Conservation (phyloP, 768 basidiomycete genomes). For the Termitomyces titanicus region DNA sequence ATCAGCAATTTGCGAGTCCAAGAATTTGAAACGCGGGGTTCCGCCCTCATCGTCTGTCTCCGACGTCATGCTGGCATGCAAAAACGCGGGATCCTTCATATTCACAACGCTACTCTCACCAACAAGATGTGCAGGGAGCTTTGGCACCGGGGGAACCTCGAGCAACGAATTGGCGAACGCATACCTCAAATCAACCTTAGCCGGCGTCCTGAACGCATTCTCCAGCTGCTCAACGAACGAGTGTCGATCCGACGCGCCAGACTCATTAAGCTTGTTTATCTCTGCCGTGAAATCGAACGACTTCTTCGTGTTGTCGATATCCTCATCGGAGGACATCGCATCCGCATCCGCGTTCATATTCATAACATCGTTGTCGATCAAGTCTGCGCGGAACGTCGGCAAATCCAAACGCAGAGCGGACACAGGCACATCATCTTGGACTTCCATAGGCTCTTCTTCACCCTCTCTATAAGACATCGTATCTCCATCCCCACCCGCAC, state of each 20-base stretch:
- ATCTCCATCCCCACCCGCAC: constrained; percentile 35
- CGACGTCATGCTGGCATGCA: constrained; percentile 17
- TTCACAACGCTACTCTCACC: constrained; percentile 20
- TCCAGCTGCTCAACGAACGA: constrained; percentile 85
- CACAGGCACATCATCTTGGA: background rate
- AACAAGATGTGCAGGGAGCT: constrained; percentile 32
- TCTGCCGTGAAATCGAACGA: constrained; percentile 87
- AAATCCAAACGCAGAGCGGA: too few species aligned
- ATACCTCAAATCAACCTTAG: constrained; percentile 57
- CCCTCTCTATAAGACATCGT: constrained; percentile 28
- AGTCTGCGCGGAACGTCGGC: background rate
- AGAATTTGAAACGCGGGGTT: constrained; percentile 20
- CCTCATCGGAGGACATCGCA: constrained; percentile 22
- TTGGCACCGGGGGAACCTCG: constrained; percentile 51
- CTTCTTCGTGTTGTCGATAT: constrained; percentile 71
- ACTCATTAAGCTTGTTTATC: constrained; percentile 63
- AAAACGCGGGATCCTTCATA: constrained; percentile 24
- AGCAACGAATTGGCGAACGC: constrained; percentile 36
- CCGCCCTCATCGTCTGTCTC: constrained; percentile 3
- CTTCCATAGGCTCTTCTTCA: constrained; percentile 18
- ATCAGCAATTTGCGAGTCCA: constrained; percentile 29
- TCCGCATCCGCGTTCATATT: constrained; percentile 32
- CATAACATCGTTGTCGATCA: constrained; percentile 20
- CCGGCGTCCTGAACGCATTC: constrained; percentile 74
- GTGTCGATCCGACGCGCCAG: constrained; percentile 47